These are phyloP conservation scores for Aspergillus kassunensis DNA, from an alignment of 495 filamentous ascomycete genomes.

Conservation along the genomic window DNA sequence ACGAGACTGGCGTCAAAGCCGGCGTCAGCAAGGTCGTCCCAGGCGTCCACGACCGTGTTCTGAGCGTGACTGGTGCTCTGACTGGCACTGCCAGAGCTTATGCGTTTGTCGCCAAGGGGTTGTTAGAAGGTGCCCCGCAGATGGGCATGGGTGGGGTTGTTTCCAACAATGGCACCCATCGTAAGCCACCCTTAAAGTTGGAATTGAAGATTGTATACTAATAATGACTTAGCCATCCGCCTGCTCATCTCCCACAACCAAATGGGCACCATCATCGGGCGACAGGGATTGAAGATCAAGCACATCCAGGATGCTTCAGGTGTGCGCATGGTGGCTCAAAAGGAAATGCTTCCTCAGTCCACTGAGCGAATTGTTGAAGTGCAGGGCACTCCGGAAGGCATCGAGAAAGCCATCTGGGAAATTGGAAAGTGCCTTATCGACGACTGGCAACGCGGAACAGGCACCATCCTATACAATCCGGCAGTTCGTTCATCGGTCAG, in stretches of 20 bases:
- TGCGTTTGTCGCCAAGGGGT: conserved; percentile 82
- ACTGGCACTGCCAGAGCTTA: conserved; percentile 87
- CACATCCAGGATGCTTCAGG: conserved; percentile 96
- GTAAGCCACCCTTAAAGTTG: conserved; percentile 54
- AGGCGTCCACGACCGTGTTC: conserved; percentile 92
- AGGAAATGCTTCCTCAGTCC: conserved; percentile 98
- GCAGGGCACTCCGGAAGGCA: conserved; percentile 85
- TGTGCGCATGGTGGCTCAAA: conserved; percentile 97
- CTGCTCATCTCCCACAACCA: conserved; percentile 98
- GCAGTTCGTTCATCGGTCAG: conserved; percentile 73
- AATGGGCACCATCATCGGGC: conserved; percentile 98
- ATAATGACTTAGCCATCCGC: conserved; percentile 70
- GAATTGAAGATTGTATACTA: conserved; percentile 18
- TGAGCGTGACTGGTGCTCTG: conserved; percentile 87
- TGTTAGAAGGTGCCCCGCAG: conserved; percentile 88
- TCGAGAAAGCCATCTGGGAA: conserved; percentile 95
- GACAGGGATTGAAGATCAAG: conserved; percentile 96
- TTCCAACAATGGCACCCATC: conserved; percentile 82
- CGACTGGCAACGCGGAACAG: conserved; percentile 93
- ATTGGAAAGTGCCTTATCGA: conserved; percentile 98
- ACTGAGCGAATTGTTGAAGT: conserved; percentile 99
- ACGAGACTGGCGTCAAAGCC: conserved; percentile 95
- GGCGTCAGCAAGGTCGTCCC: conserved; percentile 98
- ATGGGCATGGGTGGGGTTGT: conserved; percentile 92
- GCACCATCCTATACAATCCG: conserved; percentile 95